These are phyloP conservation scores for Thelonectria rubi DNA, from an alignment of 2,329 filamentous ascomycete genomes.

Conservation along the genomic window DNA sequence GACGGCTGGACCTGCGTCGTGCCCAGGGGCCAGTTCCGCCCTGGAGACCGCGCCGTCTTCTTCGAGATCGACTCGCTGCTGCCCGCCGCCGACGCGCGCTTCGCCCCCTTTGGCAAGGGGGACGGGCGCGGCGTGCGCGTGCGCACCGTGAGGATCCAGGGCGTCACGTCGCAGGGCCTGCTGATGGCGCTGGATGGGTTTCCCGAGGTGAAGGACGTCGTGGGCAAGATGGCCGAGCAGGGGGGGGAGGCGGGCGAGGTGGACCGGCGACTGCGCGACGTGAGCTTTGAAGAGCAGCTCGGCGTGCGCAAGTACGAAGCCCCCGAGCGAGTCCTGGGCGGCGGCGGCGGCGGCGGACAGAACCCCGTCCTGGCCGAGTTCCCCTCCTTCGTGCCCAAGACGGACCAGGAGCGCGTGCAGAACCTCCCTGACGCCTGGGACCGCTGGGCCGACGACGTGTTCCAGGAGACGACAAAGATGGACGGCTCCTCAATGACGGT, in stretches of 20 bases:
- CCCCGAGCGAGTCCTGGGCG: background rate
- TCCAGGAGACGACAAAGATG: slow-evolving; percentile 52
- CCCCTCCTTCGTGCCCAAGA: slow-evolving; percentile 33
- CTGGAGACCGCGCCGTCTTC: slow-evolving; percentile 32
- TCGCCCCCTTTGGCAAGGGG: slow-evolving; percentile 26
- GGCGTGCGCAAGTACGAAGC: slow-evolving; percentile 35
- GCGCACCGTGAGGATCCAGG: slow-evolving; percentile 30
- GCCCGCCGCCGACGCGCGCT: slow-evolving; percentile 33
- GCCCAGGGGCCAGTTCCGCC: slow-evolving; percentile 22
- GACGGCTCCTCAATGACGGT: slow-evolving; percentile 51
- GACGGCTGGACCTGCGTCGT: slow-evolving; percentile 40
- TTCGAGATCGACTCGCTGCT: slow-evolving; percentile 40
- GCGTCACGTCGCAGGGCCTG: slow-evolving; percentile 36
- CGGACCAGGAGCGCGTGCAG: slow-evolving; percentile 39
- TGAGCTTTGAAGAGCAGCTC: slow-evolving; percentile 34
- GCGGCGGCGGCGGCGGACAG: background rate
- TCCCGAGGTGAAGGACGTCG: slow-evolving; percentile 24
- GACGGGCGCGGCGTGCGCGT: slow-evolving; percentile 29
- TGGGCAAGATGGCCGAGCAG: background rate
- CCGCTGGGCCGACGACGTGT: slow-evolving; percentile 35
- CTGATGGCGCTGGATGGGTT: slow-evolving; percentile 33
- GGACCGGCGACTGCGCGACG: slow-evolving; percentile 17
- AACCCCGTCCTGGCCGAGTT: slow-evolving; percentile 27
- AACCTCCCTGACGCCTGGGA: slow-evolving; percentile 33
- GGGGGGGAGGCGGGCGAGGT: slow-evolving; percentile 2